Evolutionary conservation across 1,284 basidiomycete species (phyloP), one percentile per base, ranked within the genome.

Genomic region (Peniophora sp.): DNA sequence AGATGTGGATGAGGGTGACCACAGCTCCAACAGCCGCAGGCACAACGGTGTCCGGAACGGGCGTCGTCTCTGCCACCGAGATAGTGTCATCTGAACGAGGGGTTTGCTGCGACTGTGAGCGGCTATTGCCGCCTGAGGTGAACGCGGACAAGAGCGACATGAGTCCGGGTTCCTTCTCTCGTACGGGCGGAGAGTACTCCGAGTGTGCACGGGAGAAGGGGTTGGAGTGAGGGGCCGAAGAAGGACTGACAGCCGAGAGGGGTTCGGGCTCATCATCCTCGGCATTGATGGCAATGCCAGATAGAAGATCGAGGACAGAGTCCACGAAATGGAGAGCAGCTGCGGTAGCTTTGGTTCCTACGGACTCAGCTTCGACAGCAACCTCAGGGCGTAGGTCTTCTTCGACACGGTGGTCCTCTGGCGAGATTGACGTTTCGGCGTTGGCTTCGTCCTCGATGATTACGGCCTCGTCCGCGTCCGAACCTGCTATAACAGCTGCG

Each of bases 131-230:
- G 3, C 71, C 75, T 0, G 74, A 70, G 0, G 83, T 71, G 15
- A 88, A 65, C 0, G 81, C 80, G 2, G 81, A 78, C 10, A 84
- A 57, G 20, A 85, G 64, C 1, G 81, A 83, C 73, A 83, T 83
- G 48, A 84, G 76, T 10, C 74, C 79, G 1, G 80, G 78, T 37
- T 78, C 75, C 55, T 68, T 74, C 43, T 74, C 68, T 48, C 64
- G 65, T 36, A 54, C 48, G 2, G 50, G 49, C 2, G 36, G 55
- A 20, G 70, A 68, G 46, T 70, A 70, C 12, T 84, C 83, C 8
- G 76, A 76, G 52, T 81, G 78, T 54, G 74, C 71, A 51, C 81
- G 69, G 0, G 83, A 78, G 23, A 79, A 57, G 0, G 85, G 82
- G 20, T 66, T 56, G 1, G 69, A 65, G 12, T 65, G 58, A 22